Base-by-base conservation (phyloP, 805 yeast genomes). In the Saccharomycopsis babjevae region DNA sequence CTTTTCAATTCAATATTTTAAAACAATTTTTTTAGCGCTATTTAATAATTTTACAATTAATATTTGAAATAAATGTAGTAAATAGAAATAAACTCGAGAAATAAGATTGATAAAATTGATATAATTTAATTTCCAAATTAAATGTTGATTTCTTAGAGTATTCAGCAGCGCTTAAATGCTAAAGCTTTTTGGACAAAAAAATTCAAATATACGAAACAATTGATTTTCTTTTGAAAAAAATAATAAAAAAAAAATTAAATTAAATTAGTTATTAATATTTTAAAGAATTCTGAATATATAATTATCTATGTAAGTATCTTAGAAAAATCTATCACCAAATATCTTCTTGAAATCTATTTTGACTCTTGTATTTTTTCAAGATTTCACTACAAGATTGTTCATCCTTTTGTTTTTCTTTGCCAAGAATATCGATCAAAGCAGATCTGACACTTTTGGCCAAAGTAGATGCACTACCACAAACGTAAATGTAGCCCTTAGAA, bases 371-470 rank as follows among this genome's bases (percentile, higher is more conserved):
- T 65, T 85, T 81, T 76, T 89, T 88, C 62, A 90, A 80, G 69
- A 88, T 77, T 62, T 87, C 94, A 16, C 15, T 25, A 59, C 82
- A 81, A 15, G 96, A 97, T 39, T 80, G 86, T 61, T 78, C 79
- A 6, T 85, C 66, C 34, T 90, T 74, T n/a, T 79, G 81, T 69
- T 92, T 85, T 65, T 83, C 82, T 60, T 80, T 72, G 55, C 84
- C 73, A 56, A 92, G 71, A 61, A 94, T 85, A 64, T 80, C 77
- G 15, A 79, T 79, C 62, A 93, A 77, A 1, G 93, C 78, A 54
- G 77, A 72, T 68, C 88, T 91, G 10, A 93, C 98, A 70, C 91
- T 96, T 74, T 93, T 86, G 3, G 98, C 97, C 99, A 93, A 94
- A 66, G 82, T 83, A 34, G 88, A 82, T 30, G 99, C 98, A 76